phyloP scores from a whole-genome alignment of 129 eudicot species.

The Tanacetum coccineum region DNA sequence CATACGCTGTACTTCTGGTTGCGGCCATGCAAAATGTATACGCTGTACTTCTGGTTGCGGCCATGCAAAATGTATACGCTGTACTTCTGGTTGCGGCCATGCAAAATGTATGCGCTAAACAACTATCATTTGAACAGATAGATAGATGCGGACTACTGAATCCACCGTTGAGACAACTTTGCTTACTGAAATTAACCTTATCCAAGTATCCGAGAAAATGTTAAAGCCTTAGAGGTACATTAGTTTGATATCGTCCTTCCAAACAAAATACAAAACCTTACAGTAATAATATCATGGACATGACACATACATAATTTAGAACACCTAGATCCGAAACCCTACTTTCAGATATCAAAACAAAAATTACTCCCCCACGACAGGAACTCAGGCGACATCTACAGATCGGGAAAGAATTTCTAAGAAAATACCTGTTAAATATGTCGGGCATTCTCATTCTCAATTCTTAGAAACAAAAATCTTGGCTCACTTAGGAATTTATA shows the following conservation, averaged over 20 bases:
- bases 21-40: too few relatives aligned
- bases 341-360: neutral
- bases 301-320: neutral
- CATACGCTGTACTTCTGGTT: too few relatives aligned
- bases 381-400: slow-evolving; percentile 26
- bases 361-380: neutral
- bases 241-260: neutral
- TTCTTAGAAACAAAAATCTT: slow-evolving; percentile 22
- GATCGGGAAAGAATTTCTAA: slow-evolving; percentile 7
- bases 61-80: too few relatives aligned
- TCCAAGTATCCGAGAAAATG: neutral
- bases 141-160: neutral
- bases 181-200: neutral
- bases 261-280: neutral
- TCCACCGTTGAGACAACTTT: neutral
- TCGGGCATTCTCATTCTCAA: slow-evolving; percentile 27
- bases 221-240: neutral
- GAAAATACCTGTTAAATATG: slow-evolving; percentile 32
- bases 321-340: neutral
- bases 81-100: too few relatives aligned
- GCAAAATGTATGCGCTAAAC: too few relatives aligned
- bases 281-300: neutral
- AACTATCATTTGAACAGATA: neutral
- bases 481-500: slow-evolving; percentile 17
- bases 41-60: too few relatives aligned